phyloP scores from a whole-genome alignment of 225 moss, liverwort and hornwort genomes.

The Physcomitrellopsis africana region DNA sequence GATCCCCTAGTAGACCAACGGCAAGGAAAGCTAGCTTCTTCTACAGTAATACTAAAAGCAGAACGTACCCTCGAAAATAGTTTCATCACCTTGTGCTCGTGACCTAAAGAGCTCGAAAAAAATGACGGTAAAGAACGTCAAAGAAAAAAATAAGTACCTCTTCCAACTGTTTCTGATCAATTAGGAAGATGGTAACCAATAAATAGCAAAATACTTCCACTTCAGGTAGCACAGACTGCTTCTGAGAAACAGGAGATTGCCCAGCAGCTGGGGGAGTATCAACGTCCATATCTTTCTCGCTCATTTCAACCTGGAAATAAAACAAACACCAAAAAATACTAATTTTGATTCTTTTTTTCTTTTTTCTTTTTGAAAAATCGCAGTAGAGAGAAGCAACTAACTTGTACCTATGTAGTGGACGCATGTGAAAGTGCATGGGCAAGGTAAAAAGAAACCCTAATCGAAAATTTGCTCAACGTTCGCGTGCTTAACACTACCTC shows the following conservation, averaged over 20 bases:
- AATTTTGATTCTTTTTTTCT: too few relatives aligned
- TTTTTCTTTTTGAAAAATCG: too few relatives aligned
- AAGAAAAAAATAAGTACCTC: slow-evolving; percentile 47
- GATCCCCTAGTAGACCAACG: not conserved
- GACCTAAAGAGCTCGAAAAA: not conserved
- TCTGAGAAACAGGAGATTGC: slow-evolving; percentile 53
- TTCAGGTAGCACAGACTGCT: slow-evolving; percentile 78
- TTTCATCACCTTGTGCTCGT: not conserved
- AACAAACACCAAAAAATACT: not conserved
- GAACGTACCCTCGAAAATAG: not conserved
- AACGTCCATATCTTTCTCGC: slow-evolving; percentile 78
- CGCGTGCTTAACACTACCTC: not conserved
- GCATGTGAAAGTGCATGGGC: not conserved
- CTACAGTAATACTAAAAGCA: not conserved
- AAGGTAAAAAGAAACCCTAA: not conserved
- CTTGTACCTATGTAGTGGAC: too few relatives aligned
- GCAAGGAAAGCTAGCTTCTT: slow-evolving; percentile 2
- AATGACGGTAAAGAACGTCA: not conserved
- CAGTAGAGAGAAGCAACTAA: too few relatives aligned
- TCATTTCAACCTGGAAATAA: slow-evolving; percentile 39
- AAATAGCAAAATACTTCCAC: slow-evolving; percentile 84
- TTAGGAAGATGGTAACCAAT: slow-evolving; percentile 75
- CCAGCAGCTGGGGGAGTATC: slow-evolving; percentile 54
- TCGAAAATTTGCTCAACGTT: not conserved
- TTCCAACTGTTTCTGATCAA: slow-evolving; percentile 87